Base-by-base conservation (phyloP, 352 stramenopile genomes). In the Phytophthora pinifolia region DNA sequence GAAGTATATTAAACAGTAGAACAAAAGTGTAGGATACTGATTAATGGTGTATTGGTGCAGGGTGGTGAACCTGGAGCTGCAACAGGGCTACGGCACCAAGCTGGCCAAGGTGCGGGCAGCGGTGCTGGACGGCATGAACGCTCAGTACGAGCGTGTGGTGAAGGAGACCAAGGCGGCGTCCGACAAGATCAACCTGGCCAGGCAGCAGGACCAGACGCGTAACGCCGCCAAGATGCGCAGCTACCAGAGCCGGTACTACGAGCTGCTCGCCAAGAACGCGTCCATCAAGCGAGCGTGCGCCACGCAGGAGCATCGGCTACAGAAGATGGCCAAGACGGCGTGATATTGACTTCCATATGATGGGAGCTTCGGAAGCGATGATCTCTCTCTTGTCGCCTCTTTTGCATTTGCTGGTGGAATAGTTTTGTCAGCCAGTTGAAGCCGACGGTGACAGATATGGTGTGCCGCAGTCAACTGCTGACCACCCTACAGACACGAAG, bases 31-130 rank as follows among this genome's bases (percentile, higher is more conserved):
- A 36, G 17, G 51, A 30, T 47, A 14, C 22, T 59, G 5, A 62
- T 27, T n/a, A 47, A 47, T 53, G 8, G 35, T 10, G 33, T 42
- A 3, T 33, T 43, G 8, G 3, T 18, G 20, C 49, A 81, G 75
- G n/a, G 75, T 90, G 10, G 58, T 78, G 33, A 91, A 86, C 65
- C 54, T 93, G 29, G 83, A 93, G 58, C 69, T 93, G 30, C 71
- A 88, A 51, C 82, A 93, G 36, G 67, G 67, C 20, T 93, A 91
- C 49, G 80, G 79, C 7, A 67, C 79, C 9, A 88, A 88, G 45
- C 50, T 86, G 35, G 80, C 67, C 55, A 89, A 93, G 53, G 63
- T 79, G 10, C 72, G 78, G 1, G 72, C 77, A 0, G 71, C 76
- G 6, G 55, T 91, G n/a, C 38, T 93, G 30, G 77, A 88, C 43